Base-by-base conservation (phyloP, 805 yeast genomes). In the Metschnikowia dekortorum region DNA sequence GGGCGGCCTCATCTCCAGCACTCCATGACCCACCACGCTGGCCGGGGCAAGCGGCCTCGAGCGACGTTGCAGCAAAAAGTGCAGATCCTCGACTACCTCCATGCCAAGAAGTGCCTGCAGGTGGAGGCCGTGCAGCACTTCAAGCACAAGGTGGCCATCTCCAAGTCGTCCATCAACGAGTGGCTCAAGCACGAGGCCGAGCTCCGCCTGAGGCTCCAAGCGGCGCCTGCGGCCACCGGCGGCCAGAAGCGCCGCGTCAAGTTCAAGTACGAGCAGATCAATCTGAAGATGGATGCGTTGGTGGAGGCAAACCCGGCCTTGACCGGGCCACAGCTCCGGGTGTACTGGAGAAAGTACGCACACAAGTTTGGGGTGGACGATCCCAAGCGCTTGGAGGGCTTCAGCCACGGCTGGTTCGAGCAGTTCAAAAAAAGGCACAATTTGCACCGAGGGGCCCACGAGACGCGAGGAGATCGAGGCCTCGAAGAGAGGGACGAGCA, bases 401-500 rank as follows among this genome's bases (percentile, higher is more conserved):
- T 80, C 54, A 76, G 82, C 55, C 85, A 81, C 61, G 87, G 87
- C 8, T 82, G 86, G 86, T 63, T 82, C 39, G 69, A 79, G 10
- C 83, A 79, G 57, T 82, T 82, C 63, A 82, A 82, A 61, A 81
- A 78, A 55, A 65, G 85, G 45, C 84, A 81, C 57, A 16, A 16
- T 16, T 36, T 36, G 26, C 3, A 4, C 4, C 10, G 8, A n/a
- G 14, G 36, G 9, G 36, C 2, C 8, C 10, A 35, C 18, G 38
- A 16, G 13, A 8, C 6, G 13, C 32, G 32, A 7, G 32, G 32
- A 2, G 32, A 9, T 13, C 10, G 8, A n/a, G 14, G 36, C 8
- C 9, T 2, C 8, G 16, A 35, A 18, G 38, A 16, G 13, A 8
- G 6, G 13, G 10, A 10, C 8, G 32, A 10, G 8, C 10, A 30